Evolutionary conservation across 441 rosid genomes (phyloP), one percentile per base, ranked within the genome.

Genomic region (Eruca vesicaria): DNA sequence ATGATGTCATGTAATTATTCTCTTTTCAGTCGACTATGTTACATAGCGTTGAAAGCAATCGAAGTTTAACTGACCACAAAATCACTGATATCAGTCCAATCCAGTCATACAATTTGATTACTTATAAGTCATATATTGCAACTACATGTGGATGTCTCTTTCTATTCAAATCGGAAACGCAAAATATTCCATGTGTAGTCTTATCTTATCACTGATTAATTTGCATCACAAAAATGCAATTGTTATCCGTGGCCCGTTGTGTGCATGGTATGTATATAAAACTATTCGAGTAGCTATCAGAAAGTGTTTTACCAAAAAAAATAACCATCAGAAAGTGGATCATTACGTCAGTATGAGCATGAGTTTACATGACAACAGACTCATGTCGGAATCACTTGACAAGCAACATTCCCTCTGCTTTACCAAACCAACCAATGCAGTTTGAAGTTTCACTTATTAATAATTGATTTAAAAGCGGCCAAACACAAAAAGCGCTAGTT

Each of bases 341-440:
- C 29, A 63, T 62, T 76, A 76, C 79, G 79, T 76, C 74, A 76
- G 65, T 62, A 31, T 63, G 79, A 76, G 70, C 58, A 69, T 69
- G 65, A n/a, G n/a, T 52, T 75, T 61, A 75, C 74, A 75, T 38
- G 73, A 68, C 18, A 74, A 58, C 16, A 66, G 31, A 52, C 36
- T 36, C 8, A 7, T 62, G 58, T 38, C 14, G 79, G 33, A 75
- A 61, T 75, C 69, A 65, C 79, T 69, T 76, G 75, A 76, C 79
- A 76, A 69, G 75, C 75, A 76, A 69, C 69, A 65, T 63, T 76
- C 48, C 20, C 1, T 62, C 32, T 61, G 26, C 74, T 69, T 76
- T 59, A 76, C 66, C 79, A 75, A 67, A 66, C 58, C 50, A 50
- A 48, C 79, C 57, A 69, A 36, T 52, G 19, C 6, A 53, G 69